Evolutionary conservation across 2,329 filamentous ascomycete genomes (phyloP), one percentile per base, ranked within the genome.

Genomic region (Penicillium janthinellum): DNA sequence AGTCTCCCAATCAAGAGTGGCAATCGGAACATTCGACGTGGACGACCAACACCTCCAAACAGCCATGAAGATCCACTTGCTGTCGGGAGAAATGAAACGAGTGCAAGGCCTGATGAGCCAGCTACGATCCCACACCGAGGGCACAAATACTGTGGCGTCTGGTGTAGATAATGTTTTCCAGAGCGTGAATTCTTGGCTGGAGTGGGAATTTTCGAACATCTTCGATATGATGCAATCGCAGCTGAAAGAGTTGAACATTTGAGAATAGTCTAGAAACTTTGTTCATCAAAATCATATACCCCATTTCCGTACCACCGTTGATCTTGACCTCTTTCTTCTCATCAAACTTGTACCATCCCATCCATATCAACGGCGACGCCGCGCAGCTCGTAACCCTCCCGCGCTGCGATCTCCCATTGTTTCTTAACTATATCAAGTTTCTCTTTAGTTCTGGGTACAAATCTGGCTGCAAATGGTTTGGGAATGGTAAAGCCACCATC

Each of bases 401-500:
- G n/a, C 41, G 17, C 34, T 12, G 54, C 54, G 5, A 39, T 34
- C 14, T 50, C 20, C 54, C 54, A 56, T n/a, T 56, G 44, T 35
- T 10, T 42, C 37, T 50, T 50, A 1, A 56, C 17, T 3, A 50
- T 37, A 2, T 34, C n/a, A 15, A 45, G 35, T 25, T 25, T 47
- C 6, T 41, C 31, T 8, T 28, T 3, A 48, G 14, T 53, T 5
- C 56, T 49, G 2, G 39, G 41, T 3, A 57, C 39, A 41, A 57
- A 57, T 4, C 38, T 6, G 2, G 28, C 31, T 4, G 31, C 2
- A 31, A 53, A 53, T 1, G 56, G 56, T 48, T 57, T 57, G 2
- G 56, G 56, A 31, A 57, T 47, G 12, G 56, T 57, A 25, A 53
- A 44, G n/a, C 20, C 17, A 6, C 48, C 56, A 31, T 38, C 28